Evolutionary conservation across 345 rosid species (phyloP), one percentile per base, ranked within the genome.

Genomic region (Lepidium didymum): DNA sequence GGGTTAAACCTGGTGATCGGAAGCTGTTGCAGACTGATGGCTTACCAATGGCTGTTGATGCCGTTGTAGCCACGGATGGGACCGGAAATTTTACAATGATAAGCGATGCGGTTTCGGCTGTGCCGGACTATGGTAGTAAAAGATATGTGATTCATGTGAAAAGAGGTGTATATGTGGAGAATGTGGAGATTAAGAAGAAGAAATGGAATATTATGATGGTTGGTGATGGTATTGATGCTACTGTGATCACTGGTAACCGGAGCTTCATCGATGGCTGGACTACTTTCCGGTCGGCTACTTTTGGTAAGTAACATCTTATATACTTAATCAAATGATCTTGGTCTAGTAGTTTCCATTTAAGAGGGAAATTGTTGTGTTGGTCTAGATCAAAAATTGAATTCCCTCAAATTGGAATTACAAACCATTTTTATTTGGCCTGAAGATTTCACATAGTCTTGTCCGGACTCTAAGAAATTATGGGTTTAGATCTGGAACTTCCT

Each of bases 201-300:
- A 92, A 92, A 79, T 83, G 91, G 84, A 90, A 88, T 52, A 67
- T 92, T 58, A 81, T 90, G 86, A 79, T 90, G 81, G 44, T 90
- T 6, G 96, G 98, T 14, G 97, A 88, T 8, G 98, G 97, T 8
- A 81, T 81, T 23, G 73, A 80, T 29, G 80, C 58, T 15, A 88
- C 98, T 0, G 73, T 90, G 15, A 83, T 92, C 11, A 78, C 96
- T 8, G 87, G 89, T 56, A 81, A 71, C 36, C 77, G 97, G 61
- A 92, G 54, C 54, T 84, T 63, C 11, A 31, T 55, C 6, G 96
- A 86, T 19, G 96, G 97, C 0, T 92, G 96, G 96, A 90, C 98
- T 25, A 92, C 98, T 7, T 92, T 87, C 71, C 78, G 96, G 58
- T 81, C 96, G 5, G 97, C 98, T 43, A 92, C 96, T 12, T 86